Percentiles rank a stretch among this genome's conserved stretches.
Conservation (phyloP, 345 rosid species). For the Microthlaspi erraticum region DNA sequence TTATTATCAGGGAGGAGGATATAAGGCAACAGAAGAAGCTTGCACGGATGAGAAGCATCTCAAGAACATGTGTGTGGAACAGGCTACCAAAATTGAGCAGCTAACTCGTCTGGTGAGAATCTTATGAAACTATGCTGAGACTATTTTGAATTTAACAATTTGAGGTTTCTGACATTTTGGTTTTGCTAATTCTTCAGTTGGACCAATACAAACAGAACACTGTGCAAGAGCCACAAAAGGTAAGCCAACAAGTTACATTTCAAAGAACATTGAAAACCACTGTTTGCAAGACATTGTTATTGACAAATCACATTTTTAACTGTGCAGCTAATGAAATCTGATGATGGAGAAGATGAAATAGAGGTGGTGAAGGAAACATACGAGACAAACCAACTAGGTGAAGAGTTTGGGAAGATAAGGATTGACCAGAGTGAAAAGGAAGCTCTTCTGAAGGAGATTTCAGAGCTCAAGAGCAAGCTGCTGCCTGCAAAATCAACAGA, state of each 20-base stretch:
- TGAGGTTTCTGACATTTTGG: constrained; percentile 17
- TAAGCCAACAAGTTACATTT: constrained; percentile 6
- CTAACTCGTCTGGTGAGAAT: constrained; percentile 57
- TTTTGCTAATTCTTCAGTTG: constrained; percentile 43
- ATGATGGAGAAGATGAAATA: constrained; percentile 33
- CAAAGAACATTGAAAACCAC: constrained; percentile 19
- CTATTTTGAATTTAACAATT: neutral
- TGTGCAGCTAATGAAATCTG: constrained; percentile 33
- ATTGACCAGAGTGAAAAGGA: constrained; percentile 71
- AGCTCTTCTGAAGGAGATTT: constrained; percentile 79
- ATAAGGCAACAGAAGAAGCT: constrained; percentile 57
- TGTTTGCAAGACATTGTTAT: neutral
- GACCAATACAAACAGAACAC: constrained; percentile 40
- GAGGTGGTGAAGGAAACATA: constrained; percentile 44
- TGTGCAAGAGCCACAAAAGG: constrained; percentile 47
- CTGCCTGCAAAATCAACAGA: constrained; percentile 69
- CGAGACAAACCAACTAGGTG: constrained; percentile 59
- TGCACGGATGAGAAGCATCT: constrained; percentile 48
- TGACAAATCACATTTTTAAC: neutral
- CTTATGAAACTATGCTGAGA: constrained; percentile 18
- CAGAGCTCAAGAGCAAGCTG: constrained; percentile 66
- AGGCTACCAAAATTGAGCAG: constrained; percentile 76
- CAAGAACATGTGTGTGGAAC: constrained; percentile 65
- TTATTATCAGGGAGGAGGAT: constrained; percentile 38
- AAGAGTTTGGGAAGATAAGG: constrained; percentile 44